Conservation (phyloP, 1,284 basidiomycete genomes). For the Fomitopsis palustris region DNA sequence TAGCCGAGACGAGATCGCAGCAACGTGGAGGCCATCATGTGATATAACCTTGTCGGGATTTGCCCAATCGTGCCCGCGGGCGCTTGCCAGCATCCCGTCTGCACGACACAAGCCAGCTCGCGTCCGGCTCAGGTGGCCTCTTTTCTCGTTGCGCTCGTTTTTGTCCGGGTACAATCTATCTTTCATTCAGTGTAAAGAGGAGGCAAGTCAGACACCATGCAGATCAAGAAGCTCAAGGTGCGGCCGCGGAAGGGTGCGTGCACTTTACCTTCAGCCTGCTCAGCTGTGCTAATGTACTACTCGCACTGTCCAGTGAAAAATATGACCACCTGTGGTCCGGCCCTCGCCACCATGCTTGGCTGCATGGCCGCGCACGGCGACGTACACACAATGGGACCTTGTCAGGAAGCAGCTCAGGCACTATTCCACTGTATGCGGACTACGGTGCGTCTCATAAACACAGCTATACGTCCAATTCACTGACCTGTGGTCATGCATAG, state of each 20-base stretch:
- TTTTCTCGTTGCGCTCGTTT: background rate
- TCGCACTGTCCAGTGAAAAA: too few relatives aligned
- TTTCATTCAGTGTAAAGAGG: background rate
- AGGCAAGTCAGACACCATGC: conserved; percentile 38
- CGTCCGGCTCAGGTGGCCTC: background rate
- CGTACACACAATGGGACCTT: conserved; percentile 56
- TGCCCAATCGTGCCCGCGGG: conserved; percentile 1
- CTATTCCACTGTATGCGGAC: conserved; percentile 88
- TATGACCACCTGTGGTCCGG: conserved; percentile 66
- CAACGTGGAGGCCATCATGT: conserved; percentile 22
- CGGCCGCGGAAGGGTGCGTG: conserved; percentile 67
- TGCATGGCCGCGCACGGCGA: conserved; percentile 90
- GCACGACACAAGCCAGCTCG: background rate
- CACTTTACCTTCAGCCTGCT: conserved; percentile 2
- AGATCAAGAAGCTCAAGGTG: conserved; percentile 79
- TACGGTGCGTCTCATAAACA: conserved; percentile 51
- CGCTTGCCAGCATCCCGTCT: background rate
- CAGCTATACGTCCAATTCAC: background rate
- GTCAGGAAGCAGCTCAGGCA: conserved; percentile 62
- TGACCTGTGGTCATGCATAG: conserved; percentile 31
- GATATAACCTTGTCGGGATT: conserved; percentile 10
- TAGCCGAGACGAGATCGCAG: background rate
- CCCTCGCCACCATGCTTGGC: conserved; percentile 81
- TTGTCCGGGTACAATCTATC: background rate
- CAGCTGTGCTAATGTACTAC: conserved; percentile 9